phyloP scores from a whole-genome alignment of 768 basidiomycete genomes.

The Mrakia blollopis region DNA sequence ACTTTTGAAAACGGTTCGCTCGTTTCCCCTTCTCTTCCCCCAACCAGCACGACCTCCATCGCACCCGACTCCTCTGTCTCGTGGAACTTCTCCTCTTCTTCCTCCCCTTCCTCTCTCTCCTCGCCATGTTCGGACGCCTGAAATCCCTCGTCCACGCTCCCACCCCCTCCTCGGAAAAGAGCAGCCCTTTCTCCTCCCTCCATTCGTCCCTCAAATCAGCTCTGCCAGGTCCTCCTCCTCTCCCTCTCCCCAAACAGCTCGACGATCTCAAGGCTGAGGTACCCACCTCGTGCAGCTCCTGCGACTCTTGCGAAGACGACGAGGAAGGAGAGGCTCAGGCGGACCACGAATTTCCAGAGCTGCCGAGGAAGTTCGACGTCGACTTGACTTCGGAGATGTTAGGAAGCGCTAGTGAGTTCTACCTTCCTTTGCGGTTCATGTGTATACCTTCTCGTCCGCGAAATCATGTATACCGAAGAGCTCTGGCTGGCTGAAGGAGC shows the following conservation, averaged over 20 bases:
- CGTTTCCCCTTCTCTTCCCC: not conserved
- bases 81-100: too few species aligned
- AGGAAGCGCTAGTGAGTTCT: constrained; percentile 65
- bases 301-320: not conserved
- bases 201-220: not conserved
- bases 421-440: not conserved
- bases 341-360: constrained; percentile 49
- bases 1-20: not conserved
- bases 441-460: too few species aligned
- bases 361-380: constrained; percentile 64
- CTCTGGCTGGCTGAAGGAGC: not conserved
- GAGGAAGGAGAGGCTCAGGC: not conserved
- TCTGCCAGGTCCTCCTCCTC: too few species aligned
- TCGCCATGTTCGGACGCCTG: constrained; percentile 16
- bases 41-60: not conserved
- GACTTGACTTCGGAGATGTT: constrained; percentile 77
- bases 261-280: constrained; percentile 7
- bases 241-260: constrained; percentile 23
- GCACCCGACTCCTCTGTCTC: not conserved
- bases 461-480: not conserved
- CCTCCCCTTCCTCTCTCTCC: not conserved
- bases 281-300: not conserved
- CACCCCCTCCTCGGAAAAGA: not conserved
- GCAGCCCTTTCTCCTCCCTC: not conserved
- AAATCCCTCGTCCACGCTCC: constrained; percentile 22